These are phyloP conservation scores for Scutellaria barbata DNA, from an alignment of 257 asterid genomes.

Conservation along the genomic window DNA sequence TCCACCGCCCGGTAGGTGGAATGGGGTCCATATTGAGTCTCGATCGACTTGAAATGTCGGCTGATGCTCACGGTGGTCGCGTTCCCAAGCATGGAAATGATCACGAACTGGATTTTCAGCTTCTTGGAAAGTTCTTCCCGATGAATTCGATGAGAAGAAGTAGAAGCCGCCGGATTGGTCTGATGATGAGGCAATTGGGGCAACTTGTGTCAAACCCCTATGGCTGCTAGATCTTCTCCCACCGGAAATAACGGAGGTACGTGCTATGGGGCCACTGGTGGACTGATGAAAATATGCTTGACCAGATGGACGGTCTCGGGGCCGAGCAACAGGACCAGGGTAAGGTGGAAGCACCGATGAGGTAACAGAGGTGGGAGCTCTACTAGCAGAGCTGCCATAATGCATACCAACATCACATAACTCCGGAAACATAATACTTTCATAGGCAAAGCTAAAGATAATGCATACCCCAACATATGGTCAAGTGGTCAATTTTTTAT, in stretches of 20 bases:
- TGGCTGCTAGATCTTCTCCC: slow-evolving; percentile 60
- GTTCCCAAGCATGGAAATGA: slow-evolving; percentile 57
- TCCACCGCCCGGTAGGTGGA: slow-evolving; percentile 53
- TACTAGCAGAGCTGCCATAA: slow-evolving; percentile 61
- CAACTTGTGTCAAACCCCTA: slow-evolving; percentile 56
- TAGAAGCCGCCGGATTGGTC: slow-evolving; percentile 61
- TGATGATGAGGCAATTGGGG: slow-evolving; percentile 59
- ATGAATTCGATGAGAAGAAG: slow-evolving; percentile 61
- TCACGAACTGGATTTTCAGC: slow-evolving; percentile 50
- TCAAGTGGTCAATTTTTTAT: too few relatives aligned
- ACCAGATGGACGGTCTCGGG: slow-evolving; percentile 69
- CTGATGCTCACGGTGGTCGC: slow-evolving; percentile 37
- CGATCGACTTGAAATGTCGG: slow-evolving; percentile 52
- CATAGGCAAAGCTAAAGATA: too few relatives aligned
- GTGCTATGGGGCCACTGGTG: slow-evolving; percentile 49
- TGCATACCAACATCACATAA: slow-evolving; percentile 6
- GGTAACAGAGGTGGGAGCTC: slow-evolving; percentile 73
- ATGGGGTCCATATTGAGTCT: slow-evolving; percentile 69
- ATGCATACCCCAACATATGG: too few relatives aligned
- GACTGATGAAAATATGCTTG: slow-evolving; percentile 78
- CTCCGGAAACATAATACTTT: neutral
- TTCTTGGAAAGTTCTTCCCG: slow-evolving; percentile 65
- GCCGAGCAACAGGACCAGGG: slow-evolving; percentile 62
- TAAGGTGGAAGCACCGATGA: slow-evolving; percentile 70
- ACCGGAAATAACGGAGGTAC: slow-evolving; percentile 46